Percentiles rank a stretch among this genome's conserved stretches.
These are phyloP conservation scores for Pseudopediastrum boryanum DNA, from an alignment of 139 green algal genomes.

Conservation along the genomic window DNA sequence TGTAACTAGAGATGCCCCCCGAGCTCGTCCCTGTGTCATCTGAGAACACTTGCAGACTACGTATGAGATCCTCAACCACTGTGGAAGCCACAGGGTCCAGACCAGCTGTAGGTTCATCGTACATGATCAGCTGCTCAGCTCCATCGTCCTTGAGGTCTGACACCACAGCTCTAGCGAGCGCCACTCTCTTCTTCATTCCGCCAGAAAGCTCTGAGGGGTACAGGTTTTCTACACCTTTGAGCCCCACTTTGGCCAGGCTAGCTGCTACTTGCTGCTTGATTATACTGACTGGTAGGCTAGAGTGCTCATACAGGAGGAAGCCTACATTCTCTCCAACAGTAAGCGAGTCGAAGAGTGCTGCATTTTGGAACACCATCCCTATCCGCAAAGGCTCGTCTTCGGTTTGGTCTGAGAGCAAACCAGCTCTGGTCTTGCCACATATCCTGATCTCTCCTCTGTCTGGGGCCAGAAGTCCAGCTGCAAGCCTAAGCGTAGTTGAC, in stretches of 20 bases:
- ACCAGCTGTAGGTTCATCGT: slow-evolving; percentile 98
- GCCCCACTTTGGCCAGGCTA: slow-evolving; percentile 86
- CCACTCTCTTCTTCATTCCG: slow-evolving; percentile 99
- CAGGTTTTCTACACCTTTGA: slow-evolving; percentile 89
- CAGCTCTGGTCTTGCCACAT: slow-evolving; percentile 70
- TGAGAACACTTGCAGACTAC: slow-evolving; percentile 61
- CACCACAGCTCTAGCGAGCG: slow-evolving; percentile 77
- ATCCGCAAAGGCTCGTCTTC: slow-evolving; percentile 64
- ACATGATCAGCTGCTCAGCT: slow-evolving; percentile 94
- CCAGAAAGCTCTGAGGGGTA: slow-evolving; percentile 94
- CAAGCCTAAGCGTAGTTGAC: slow-evolving; percentile 93
- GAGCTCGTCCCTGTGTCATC: slow-evolving; percentile 3
- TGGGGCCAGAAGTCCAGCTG: slow-evolving; percentile 92
- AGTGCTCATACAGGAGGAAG: slow-evolving; percentile 96
- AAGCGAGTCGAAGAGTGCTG: slow-evolving; percentile 97
- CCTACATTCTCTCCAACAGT: slow-evolving; percentile 96
- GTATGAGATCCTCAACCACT: slow-evolving; percentile 97
- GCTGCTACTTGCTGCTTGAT: slow-evolving; percentile 82
- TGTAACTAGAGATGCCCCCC: slow-evolving; percentile 87
- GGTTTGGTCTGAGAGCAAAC: slow-evolving; percentile 80
- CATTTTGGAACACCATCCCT: slow-evolving; percentile 97
- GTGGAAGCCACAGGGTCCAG: slow-evolving; percentile 97
- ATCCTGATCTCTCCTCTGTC: slow-evolving; percentile 90
- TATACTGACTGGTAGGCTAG: slow-evolving; percentile 60
- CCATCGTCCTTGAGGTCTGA: slow-evolving; percentile 36